Conservation (phyloP, 2,329 filamentous ascomycete genomes). For the Chalaropsis ovoidea region DNA sequence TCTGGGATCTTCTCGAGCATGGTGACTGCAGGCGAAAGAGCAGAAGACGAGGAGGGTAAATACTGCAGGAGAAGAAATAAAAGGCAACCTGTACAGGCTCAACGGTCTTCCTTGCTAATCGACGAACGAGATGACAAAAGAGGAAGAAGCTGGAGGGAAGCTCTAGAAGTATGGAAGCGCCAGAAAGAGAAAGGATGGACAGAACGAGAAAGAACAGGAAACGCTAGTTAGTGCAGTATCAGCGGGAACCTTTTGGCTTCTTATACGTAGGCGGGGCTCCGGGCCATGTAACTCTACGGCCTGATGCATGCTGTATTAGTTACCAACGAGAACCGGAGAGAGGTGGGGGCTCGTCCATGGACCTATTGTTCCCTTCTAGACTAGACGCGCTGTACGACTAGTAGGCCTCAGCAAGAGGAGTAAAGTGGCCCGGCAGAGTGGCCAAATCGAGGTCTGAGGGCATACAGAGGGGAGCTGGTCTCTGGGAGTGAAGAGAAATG, state of each 20-base stretch:
- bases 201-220: background rate
- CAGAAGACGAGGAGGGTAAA: background rate
- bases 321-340: background rate
- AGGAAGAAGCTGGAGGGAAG: background rate
- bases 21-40: background rate
- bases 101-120: background rate
- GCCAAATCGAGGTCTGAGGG: background rate
- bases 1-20: slow-evolving; percentile 5
- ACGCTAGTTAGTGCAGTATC: background rate
- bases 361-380: background rate
- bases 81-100: background rate
- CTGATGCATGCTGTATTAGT: background rate
- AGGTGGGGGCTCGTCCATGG: background rate
- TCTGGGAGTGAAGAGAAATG: background rate
- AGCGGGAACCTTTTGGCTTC: slow-evolving; percentile 16
- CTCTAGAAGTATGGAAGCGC: background rate
- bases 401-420: background rate
- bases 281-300: slow-evolving; percentile 10
- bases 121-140: background rate
- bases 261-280: background rate
- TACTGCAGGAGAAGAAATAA: background rate
- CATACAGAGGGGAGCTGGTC: background rate
- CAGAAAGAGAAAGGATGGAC: background rate
- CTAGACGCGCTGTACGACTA: background rate
- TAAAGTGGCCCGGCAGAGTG: background rate